Conservation (phyloP, 2,329 filamentous ascomycete genomes). For the Seiridium unicorne region DNA sequence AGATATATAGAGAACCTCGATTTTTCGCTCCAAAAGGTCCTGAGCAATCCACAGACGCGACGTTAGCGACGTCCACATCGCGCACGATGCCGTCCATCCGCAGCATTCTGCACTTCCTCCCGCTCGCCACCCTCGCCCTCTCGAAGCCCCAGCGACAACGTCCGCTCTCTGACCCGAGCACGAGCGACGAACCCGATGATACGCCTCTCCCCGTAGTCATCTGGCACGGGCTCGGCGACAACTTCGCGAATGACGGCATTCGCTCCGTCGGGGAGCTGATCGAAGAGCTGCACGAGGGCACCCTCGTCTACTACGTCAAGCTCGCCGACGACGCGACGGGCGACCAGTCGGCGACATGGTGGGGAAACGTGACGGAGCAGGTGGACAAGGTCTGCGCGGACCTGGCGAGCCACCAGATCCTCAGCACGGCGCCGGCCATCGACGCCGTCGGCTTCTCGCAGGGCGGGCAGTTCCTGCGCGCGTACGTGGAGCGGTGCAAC, state of each 20-base stretch:
- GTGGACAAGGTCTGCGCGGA: slow-evolving; percentile 74
- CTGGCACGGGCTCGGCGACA: slow-evolving; percentile 84
- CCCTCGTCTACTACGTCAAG: slow-evolving; percentile 77
- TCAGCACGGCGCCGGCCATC: slow-evolving; percentile 77
- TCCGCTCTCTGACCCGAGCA: slow-evolving; percentile 13
- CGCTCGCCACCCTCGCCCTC: slow-evolving; percentile 14
- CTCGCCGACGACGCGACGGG: slow-evolving; percentile 62
- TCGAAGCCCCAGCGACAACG: slow-evolving; percentile 14
- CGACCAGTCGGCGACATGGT: slow-evolving; percentile 83
- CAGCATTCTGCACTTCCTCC: slow-evolving; percentile 12
- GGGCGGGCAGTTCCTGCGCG: slow-evolving; percentile 93
- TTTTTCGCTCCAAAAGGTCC: neutral
- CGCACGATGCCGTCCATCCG: slow-evolving; percentile 12
- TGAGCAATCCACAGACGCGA: neutral
- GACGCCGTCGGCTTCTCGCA: slow-evolving; percentile 95
- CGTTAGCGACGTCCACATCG: neutral
- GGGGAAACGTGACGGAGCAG: slow-evolving; percentile 84
- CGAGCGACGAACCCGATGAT: slow-evolving; percentile 43
- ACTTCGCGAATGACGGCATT: slow-evolving; percentile 74
- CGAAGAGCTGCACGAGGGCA: slow-evolving; percentile 73
- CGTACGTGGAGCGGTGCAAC: slow-evolving; percentile 86
- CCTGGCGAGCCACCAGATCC: slow-evolving; percentile 72
- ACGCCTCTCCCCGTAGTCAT: slow-evolving; percentile 86
- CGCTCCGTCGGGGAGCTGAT: slow-evolving; percentile 69
- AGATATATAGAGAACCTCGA: neutral